phyloP scores from a whole-genome alignment of 768 basidiomycete species.

The Cystofilobasidium capitatum region DNA sequence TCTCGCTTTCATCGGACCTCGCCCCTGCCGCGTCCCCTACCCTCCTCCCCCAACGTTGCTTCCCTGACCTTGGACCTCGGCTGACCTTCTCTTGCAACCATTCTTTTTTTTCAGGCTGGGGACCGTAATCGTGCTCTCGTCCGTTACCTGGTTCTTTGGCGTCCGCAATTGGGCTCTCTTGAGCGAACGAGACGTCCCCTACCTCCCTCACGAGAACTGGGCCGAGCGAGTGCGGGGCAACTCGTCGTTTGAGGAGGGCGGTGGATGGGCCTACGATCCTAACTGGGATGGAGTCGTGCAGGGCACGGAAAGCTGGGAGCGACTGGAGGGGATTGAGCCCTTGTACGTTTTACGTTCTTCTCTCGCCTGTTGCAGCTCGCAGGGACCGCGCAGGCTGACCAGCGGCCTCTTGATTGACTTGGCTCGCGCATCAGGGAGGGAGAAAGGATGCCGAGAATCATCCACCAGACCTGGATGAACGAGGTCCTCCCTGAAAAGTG shows the following conservation, averaged over 20 bases:
- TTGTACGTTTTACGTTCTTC: constrained; percentile 33
- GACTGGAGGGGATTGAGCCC: constrained; percentile 34
- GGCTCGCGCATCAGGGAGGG: constrained; percentile 45
- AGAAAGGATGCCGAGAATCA: constrained; percentile 77
- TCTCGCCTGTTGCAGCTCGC: background rate
- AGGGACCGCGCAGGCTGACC: background rate
- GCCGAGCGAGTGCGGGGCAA: constrained; percentile 28
- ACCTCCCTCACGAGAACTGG: constrained; percentile 33
- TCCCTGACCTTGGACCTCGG: background rate
- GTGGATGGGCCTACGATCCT: background rate
- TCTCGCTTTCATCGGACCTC: background rate
- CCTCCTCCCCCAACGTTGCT: background rate
- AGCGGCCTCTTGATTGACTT: background rate
- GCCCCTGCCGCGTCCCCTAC: background rate
- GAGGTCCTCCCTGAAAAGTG: constrained; percentile 72
- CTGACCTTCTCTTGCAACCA: background rate
- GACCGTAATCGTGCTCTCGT: constrained; percentile 82
- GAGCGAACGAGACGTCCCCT: constrained; percentile 59
- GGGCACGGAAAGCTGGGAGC: constrained; percentile 34
- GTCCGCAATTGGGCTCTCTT: constrained; percentile 72
- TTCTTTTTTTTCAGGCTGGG: constrained; percentile 59
- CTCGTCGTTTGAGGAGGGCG: background rate
- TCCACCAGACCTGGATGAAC: constrained; percentile 98
- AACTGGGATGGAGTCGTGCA: constrained; percentile 36
- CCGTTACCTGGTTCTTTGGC: constrained; percentile 77